These are phyloP conservation scores for Pleurotus cornucopiae DNA, from an alignment of 768 basidiomycete species.

Conservation along the genomic window DNA sequence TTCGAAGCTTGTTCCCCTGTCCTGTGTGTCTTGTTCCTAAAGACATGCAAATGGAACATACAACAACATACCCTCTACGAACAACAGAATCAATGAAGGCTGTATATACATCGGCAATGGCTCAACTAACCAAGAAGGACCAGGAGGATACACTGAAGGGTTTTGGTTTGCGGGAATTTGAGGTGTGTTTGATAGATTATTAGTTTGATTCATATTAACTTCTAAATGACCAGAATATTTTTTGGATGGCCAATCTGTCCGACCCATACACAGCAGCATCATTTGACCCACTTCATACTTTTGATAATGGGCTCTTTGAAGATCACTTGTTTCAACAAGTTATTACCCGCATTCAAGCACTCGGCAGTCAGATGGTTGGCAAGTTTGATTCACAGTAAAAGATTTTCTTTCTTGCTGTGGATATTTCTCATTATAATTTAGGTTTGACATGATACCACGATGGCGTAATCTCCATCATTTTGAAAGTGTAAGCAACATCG, in stretches of 20 bases:
- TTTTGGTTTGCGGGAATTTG: constrained; percentile 16
- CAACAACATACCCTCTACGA: constrained; percentile 11
- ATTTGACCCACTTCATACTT: constrained; percentile 34
- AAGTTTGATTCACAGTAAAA: not conserved
- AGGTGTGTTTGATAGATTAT: constrained; percentile 15
- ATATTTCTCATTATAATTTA: not conserved
- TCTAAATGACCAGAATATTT: constrained; percentile 29
- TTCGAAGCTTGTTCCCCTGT: constrained; percentile 26
- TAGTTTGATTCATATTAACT: not conserved
- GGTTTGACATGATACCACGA: not conserved
- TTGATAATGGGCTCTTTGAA: constrained; percentile 26
- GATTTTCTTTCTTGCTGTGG: not conserved
- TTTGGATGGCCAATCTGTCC: constrained; percentile 29
- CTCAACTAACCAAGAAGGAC: not conserved
- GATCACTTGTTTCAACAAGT: constrained; percentile 27
- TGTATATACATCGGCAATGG: constrained; percentile 11
- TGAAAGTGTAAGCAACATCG: not conserved
- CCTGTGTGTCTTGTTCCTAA: constrained; percentile 31
- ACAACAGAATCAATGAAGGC: constrained; percentile 14
- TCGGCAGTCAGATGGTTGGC: constrained; percentile 20
- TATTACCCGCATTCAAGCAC: constrained; percentile 14
- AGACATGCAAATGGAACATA: constrained; percentile 19
- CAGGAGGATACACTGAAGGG: constrained; percentile 14
- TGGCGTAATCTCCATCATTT: not conserved
- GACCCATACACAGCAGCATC: constrained; percentile 29